Conservation (phyloP, 331 rosid genomes). For the Stylosanthes scabra region DNA sequence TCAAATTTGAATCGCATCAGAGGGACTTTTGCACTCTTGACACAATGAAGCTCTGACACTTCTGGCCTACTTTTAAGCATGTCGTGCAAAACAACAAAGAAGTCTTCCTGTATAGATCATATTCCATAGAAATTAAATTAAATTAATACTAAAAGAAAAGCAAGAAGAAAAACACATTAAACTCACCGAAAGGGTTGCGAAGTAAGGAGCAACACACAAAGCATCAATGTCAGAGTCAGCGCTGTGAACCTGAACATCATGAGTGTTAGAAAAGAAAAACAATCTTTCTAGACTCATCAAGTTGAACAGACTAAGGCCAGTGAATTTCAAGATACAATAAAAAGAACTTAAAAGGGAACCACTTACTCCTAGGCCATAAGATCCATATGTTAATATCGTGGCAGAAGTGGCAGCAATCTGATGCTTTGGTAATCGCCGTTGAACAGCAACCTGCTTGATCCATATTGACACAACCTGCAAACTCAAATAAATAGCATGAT, state of each 20-base stretch:
- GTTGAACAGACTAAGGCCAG: background rate
- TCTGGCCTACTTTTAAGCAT: conserved; percentile 50
- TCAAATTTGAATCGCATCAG: conserved; percentile 53
- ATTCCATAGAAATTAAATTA: conserved; percentile 10
- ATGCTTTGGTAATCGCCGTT: conserved; percentile 39
- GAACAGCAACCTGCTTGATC: conserved; percentile 52
- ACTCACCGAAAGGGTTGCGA: conserved; percentile 51
- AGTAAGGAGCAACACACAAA: conserved; percentile 56
- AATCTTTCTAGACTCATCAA: background rate
- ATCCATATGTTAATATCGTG: conserved; percentile 55
- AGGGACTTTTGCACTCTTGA: conserved; percentile 58
- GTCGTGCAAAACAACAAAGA: conserved; percentile 46
- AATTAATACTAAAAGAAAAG: conserved; percentile 17
- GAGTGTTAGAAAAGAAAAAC: background rate
- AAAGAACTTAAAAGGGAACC: background rate
- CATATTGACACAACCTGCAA: conserved; percentile 50
- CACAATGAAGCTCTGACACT: conserved; percentile 50
- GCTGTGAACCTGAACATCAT: conserved; percentile 49
- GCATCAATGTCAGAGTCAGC: conserved; percentile 60
- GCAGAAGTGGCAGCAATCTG: conserved; percentile 40
- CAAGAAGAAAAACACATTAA: conserved; percentile 14
- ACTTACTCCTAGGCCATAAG: conserved; percentile 63
- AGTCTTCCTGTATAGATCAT: conserved; percentile 48
- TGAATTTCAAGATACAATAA: conserved; percentile 7
- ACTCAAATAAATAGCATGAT: conserved; percentile 18